phyloP scores from a whole-genome alignment of 306 rosid species.

The Benincasa hispida region DNA sequence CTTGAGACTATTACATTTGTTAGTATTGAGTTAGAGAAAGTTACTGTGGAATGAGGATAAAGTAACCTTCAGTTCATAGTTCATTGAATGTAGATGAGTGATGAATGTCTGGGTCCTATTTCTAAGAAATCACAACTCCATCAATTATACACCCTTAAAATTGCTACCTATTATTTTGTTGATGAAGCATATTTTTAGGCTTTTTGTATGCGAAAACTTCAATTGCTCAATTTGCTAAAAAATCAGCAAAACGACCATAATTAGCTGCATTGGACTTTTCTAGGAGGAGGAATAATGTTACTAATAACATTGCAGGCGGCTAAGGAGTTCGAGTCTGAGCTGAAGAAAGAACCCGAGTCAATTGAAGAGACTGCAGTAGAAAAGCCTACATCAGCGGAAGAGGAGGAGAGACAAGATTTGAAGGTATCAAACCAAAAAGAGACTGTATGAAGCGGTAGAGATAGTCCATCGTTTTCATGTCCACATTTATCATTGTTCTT shows the following conservation, averaged over 20 bases:
- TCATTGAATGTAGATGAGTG: background rate
- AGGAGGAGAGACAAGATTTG: constrained; percentile 49
- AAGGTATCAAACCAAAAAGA: constrained; percentile 61
- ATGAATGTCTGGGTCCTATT: background rate
- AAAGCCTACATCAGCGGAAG: constrained; percentile 25
- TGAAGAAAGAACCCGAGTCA: constrained; percentile 61
- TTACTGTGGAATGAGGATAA: background rate
- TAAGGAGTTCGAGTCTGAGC: constrained; percentile 88
- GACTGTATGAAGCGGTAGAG: constrained; percentile 36
- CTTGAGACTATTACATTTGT: background rate
- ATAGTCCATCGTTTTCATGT: constrained; percentile 4
- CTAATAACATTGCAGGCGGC: constrained; percentile 62
- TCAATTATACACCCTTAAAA: background rate
- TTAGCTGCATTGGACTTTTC: background rate
- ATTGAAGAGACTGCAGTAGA: constrained; percentile 24
- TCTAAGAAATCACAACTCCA: background rate
- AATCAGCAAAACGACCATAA: background rate
- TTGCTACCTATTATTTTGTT: background rate
- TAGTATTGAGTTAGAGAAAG: background rate
- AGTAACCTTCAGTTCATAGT: background rate
- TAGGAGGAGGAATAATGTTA: constrained; percentile 2
- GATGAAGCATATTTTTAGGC: background rate
- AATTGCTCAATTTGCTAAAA: background rate
- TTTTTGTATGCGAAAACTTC: background rate
- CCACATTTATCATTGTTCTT: background rate